These are phyloP conservation scores for Falciphora oryzae DNA, from an alignment of 2,329 filamentous ascomycete species.

Conservation along the genomic window DNA sequence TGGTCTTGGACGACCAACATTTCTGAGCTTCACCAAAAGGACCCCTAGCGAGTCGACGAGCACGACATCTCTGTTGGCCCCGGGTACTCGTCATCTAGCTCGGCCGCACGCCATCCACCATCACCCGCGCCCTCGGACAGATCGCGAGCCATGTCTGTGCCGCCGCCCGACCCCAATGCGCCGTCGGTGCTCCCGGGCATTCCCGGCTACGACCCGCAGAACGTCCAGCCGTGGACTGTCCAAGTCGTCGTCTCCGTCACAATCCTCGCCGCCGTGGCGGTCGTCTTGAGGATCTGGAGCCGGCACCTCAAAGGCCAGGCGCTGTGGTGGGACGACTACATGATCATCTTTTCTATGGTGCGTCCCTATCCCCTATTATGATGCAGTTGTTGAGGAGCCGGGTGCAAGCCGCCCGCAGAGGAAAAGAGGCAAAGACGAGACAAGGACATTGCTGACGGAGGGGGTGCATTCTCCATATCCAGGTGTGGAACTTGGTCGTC, in stretches of 20 bases:
- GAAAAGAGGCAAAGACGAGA: not conserved
- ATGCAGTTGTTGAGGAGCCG: not conserved
- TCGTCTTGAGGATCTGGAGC: conserved; percentile 34
- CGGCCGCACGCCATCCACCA: not conserved
- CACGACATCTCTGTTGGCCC: not conserved
- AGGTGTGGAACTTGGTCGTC: conserved; percentile 36
- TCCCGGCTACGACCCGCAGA: conserved; percentile 27
- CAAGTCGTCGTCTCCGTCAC: conserved; percentile 35
- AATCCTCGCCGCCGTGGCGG: conserved; percentile 30
- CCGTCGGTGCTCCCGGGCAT: conserved; percentile 18
- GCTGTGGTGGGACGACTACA: conserved; percentile 46
- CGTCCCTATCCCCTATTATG: conserved; percentile 10
- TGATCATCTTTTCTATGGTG: conserved; percentile 44
- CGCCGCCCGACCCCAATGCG: not conserved
- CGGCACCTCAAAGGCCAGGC: conserved; percentile 35
- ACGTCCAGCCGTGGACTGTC: conserved; percentile 37
- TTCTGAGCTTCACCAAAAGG: too few relatives aligned
- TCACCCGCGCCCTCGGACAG: not conserved
- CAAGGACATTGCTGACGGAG: not conserved
- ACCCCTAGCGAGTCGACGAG: too few relatives aligned
- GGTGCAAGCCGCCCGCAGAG: too few relatives aligned
- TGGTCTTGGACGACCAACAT: too few relatives aligned
- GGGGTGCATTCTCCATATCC: not conserved
- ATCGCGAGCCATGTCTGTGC: not conserved
- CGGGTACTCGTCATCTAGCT: not conserved